Percentiles rank a stretch among this genome's conserved stretches.
Conservation (phyloP, 116 monocot species). For the Zostera marina region DNA sequence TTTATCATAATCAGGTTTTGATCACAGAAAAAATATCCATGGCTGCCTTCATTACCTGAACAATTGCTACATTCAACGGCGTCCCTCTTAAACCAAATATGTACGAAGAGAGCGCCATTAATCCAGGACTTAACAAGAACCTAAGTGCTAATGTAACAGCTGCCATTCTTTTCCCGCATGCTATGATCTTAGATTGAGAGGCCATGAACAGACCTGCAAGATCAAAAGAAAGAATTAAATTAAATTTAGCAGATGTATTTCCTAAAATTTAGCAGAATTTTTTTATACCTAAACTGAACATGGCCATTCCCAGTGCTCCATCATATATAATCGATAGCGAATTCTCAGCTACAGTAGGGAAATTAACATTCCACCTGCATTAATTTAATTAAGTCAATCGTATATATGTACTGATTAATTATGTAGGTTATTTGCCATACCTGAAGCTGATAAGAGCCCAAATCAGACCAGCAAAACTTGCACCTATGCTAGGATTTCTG, state of each 20-base stretch:
- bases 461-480: slow-evolving; percentile 35
- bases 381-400: not conserved
- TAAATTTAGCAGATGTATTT: not conserved
- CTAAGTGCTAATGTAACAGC: too few species aligned
- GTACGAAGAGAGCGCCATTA: too few species aligned
- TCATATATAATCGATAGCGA: slow-evolving; percentile 68
- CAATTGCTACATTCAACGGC: too few species aligned
- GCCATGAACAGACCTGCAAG: too few species aligned
- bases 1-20: too few species aligned
- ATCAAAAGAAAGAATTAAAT: too few species aligned
- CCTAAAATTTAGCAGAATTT: not conserved
- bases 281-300: slow-evolving; percentile 76
- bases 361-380: slow-evolving; percentile 44
- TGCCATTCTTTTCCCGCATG: too few species aligned
- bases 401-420: not conserved
- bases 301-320: slow-evolving; percentile 57
- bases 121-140: too few species aligned
- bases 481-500: slow-evolving; percentile 49
- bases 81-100: too few species aligned
- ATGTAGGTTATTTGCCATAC: slow-evolving; percentile 13
- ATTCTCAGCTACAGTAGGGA: slow-evolving; percentile 55
- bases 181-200: too few species aligned
- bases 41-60: too few species aligned
- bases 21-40: too few species aligned
- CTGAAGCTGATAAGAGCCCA: slow-evolving; percentile 55